phyloP scores from a whole-genome alignment of 352 stramenopile genomes.

The Thalassiosira livingstoniorum region DNA sequence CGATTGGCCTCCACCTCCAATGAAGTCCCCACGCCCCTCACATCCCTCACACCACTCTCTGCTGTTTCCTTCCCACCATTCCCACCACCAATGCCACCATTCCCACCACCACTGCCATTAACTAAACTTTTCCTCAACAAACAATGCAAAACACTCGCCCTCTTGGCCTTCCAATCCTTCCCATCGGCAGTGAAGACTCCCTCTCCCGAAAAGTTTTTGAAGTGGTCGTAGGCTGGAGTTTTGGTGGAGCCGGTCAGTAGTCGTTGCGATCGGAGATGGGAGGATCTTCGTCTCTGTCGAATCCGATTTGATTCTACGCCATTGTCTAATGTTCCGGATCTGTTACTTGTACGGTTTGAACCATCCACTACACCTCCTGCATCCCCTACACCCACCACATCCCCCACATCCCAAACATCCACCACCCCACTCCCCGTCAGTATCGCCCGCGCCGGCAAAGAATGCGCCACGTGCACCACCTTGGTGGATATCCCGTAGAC shows the following conservation, averaged over 20 bases:
- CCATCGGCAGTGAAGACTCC: conserved; percentile 87
- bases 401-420: conserved; percentile 24
- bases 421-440: conserved; percentile 57
- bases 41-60: not conserved
- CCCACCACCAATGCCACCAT: conserved; percentile 10
- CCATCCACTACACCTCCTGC: not conserved
- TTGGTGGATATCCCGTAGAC: conserved; percentile 81
- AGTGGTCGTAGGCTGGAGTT: conserved; percentile 86
- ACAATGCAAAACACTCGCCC: conserved; percentile 80
- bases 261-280: conserved; percentile 34
- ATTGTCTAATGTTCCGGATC: not conserved
- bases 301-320: not conserved
- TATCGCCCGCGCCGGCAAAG: conserved; percentile 74
- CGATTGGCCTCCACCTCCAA: conserved; percentile 71
- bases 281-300: conserved; percentile 29
- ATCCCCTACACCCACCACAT: not conserved
- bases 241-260: conserved; percentile 74
- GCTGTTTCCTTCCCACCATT: not conserved
- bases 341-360: not conserved
- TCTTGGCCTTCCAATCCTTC: conserved; percentile 84
- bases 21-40: not conserved
- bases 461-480: conserved; percentile 86
- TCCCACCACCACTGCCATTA: conserved; percentile 9
- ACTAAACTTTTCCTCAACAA: conserved; percentile 50
- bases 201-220: conserved; percentile 85